A percentile compares a stretch with the other conserved stretches of the same genome.
Conservation (phyloP, 371 early-diverging fungal species). For the Mucor racemosus region DNA sequence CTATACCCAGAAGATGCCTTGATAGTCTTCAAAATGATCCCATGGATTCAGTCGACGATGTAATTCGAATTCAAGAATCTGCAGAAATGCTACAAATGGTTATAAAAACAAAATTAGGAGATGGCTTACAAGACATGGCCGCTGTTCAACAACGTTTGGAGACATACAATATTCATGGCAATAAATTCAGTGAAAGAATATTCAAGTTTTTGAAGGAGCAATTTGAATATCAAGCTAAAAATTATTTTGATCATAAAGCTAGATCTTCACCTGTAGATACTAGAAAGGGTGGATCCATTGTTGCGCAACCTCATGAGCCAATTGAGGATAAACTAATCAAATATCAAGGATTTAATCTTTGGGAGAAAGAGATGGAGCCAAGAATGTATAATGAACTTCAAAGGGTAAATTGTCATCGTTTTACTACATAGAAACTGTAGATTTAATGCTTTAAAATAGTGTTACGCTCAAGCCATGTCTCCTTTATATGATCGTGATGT, state of each 20-base stretch:
- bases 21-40: conserved; percentile 80
- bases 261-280: conserved; percentile 47
- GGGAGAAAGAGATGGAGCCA: conserved; percentile 92
- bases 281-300: conserved; percentile 44
- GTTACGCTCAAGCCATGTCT: conserved; percentile 54
- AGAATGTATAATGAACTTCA: conserved; percentile 86
- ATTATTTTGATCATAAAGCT: conserved; percentile 56
- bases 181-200: conserved; percentile 79
- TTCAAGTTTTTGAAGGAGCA: conserved; percentile 76
- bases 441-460: conserved; percentile 19
- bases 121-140: conserved; percentile 72
- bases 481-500: conserved; percentile 56
- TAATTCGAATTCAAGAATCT: conserved; percentile 79
- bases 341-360: conserved; percentile 86
- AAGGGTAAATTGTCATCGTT: conserved; percentile 51
- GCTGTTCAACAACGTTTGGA: conserved; percentile 84
- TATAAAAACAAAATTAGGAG: conserved; percentile 74
- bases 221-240: conserved; percentile 67
- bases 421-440: background rate
- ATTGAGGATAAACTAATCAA: conserved; percentile 78
- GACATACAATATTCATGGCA: conserved; percentile 75
- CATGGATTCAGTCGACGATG: conserved; percentile 78
- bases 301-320: conserved; percentile 66
- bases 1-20: conserved; percentile 45
- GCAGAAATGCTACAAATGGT: conserved; percentile 80